Conservation (phyloP, 306 rosid genomes). For the Quillaja saponaria region DNA sequence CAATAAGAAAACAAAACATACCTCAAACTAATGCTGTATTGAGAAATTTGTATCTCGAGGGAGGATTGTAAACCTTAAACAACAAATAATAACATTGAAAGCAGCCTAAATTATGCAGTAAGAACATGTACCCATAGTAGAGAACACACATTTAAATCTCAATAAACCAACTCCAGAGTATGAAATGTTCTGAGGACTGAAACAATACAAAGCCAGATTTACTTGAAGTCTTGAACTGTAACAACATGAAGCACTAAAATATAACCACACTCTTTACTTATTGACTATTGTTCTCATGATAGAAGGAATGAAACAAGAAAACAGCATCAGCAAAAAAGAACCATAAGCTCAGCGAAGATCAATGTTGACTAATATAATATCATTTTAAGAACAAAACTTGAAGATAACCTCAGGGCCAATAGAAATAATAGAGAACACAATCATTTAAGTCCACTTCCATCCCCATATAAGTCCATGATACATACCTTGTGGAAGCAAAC, state of each 20-base stretch:
- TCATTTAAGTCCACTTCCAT: neutral
- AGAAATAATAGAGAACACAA: slow-evolving; percentile 18
- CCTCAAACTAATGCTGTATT: too few relatives aligned
- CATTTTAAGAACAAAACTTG: slow-evolving; percentile 4
- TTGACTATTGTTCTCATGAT: neutral
- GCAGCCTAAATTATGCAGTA: too few relatives aligned
- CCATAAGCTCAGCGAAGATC: too few relatives aligned
- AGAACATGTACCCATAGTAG: too few relatives aligned
- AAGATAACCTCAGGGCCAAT: neutral
- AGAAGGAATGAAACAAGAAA: neutral
- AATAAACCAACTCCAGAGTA: neutral
- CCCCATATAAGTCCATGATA: slow-evolving; percentile 4
- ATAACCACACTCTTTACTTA: neutral
- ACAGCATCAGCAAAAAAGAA: neutral
- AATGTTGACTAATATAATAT: neutral
- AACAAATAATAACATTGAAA: too few relatives aligned
- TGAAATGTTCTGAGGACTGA: neutral
- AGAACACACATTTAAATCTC: too few relatives aligned
- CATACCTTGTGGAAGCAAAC: slow-evolving; percentile 93
- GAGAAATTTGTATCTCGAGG: too few relatives aligned
- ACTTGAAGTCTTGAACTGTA: neutral
- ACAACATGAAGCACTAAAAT: neutral
- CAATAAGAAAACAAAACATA: too few relatives aligned
- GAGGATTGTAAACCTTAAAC: too few relatives aligned
- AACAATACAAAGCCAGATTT: neutral